Evolutionary conservation across 2,329 filamentous ascomycete species (phyloP), one percentile per base, ranked within the genome.

Genomic region (Ambrosiella xylebori): DNA sequence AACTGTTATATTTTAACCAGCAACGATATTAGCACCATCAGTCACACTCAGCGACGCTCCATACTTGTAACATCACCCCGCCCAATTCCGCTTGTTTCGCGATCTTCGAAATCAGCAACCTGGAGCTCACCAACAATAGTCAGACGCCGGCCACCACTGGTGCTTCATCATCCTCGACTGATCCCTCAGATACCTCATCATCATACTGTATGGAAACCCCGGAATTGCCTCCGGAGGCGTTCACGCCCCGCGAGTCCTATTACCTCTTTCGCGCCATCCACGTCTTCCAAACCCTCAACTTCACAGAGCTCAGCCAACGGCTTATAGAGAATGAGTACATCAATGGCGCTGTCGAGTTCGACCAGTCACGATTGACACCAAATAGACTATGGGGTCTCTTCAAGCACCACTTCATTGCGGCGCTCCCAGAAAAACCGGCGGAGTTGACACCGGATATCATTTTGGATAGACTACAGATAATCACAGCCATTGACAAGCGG

Each of bases 181-280:
- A 50, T 44, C 35, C 19, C 47, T 35, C 19, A 27, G 2, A 27
- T 27, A 27, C 19, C 11, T 11, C 47, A 35, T 19, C n/a, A 3
- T 49, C 12, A 58, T 17, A 58, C 56, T 58, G 56, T 15, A 61
- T 61, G 59, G 59, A 61, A 39, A 44, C 59, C n/a, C 56, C 59
- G 13, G 59, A 61, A 58, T 47, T 61, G 15, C 59, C 56, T 19
- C 59, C 59, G 35, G 59, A 61, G 59, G 75, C 77, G 66, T 90
- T 93, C 72, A 91, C 88, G 67, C 80, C 84, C 64, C 85, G 94
- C 74, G 89, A 95, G 77, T 86, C 84, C 67, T 78, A 94, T 62
- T 79, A 93, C 64, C 78, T 95, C 66, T 91, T 93, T 73, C 87
- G 91, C 71, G 84, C 84, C 61, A 77, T 94, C 63, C 77, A 86